Base-by-base conservation (phyloP, 148 eudicot species). In the Nepenthes gracilis region DNA sequence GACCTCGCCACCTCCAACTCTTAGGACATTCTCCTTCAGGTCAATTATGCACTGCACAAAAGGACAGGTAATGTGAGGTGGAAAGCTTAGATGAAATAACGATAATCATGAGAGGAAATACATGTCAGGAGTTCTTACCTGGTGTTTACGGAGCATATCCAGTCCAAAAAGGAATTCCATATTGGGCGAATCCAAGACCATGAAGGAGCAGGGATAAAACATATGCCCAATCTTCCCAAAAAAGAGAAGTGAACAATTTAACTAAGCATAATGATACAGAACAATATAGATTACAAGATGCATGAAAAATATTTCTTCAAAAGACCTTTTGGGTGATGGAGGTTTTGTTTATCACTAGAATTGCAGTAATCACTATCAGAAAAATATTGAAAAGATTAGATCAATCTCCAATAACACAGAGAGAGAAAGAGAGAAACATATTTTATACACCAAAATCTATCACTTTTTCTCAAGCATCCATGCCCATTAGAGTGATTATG, bases 101-200 rank as follows among this genome's bases (percentile, higher is more conserved):
- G 58, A 55, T 8, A 35, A 55, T 13, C 14, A 52, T 43, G 33
- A 53, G 45, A 52, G 59, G 23, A 45, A 38, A 66, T 33, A 63
- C 32, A 47, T 58, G 6, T 45, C 8, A 49, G 54, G 54, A 11
- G 23, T 57, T 12, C 52, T 60, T 78, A 91, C 97, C 91, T 93
- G 98, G 78, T 93, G 98, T 78, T 93, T 93, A 55, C 87, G 91
- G 35, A 93, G 96, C 98, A 93, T 93, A 70, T 93, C 98, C 73
- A 93, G 67, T 35, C 98, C 98, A 69, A 93, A 93, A 68, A 93
- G 96, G 59, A 93, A 93, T 53, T 93, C 98, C 96, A 93, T 93
- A 79, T 93, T 93, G 63, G 96, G 83, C 55, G 98, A 78, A 84
- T 88, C 98, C 72, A 93, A 74, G 57, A 93, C 98, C 70, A 84